Base-by-base conservation (phyloP, 148 eudicot species). In the Fagopyrum tataricum region DNA sequence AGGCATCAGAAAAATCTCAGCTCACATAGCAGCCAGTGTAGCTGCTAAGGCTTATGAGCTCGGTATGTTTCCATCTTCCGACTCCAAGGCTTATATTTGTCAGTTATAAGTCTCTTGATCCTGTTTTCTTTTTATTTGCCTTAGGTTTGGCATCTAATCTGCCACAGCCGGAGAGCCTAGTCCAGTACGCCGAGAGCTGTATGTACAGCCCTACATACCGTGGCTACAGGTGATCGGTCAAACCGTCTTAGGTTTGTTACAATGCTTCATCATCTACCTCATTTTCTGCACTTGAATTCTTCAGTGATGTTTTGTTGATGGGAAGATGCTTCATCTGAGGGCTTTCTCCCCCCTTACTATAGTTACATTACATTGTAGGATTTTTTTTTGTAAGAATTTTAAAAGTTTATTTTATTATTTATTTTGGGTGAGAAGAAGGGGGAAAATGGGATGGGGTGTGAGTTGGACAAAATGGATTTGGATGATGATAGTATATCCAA, bases 1-100 rank as follows among this genome's bases (percentile, higher is more conserved):
- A 8, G 77, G 88, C 82, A 95, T 95, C 80, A 80, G 99, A 78
- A 95, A 90, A 80, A 95, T 95, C 74, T 95, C 99, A 20, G 99
- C 99, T 42, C 88, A 95, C 12, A 95, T 95, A 62, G 99, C 99
- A 48, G 97, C 99, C 72, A 84, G 68, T 56, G 99, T 95, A 70
- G 99, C 99, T 6, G 92, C 90, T 13, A 95, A 95, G 83, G 97
- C 94, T 71, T 95, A 91, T 74, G 97, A 95, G 79, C 91, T 95
- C 2, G 98, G 98, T 94, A 72, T 80, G 85, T 20, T 61, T 70
- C 71, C 53, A 5, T 14, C 56, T 58, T 31, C 74, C 21, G 20
- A 31, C 37, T 0, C 37, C 37, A 31, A 31, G 37, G 37, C 37
- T 31, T 31, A 31, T 0, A 31, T 31, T 31, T 18, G 1, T 11